Base-by-base conservation (phyloP, 2,329 filamentous ascomycete species). In the Fusarium sulawesiense region DNA sequence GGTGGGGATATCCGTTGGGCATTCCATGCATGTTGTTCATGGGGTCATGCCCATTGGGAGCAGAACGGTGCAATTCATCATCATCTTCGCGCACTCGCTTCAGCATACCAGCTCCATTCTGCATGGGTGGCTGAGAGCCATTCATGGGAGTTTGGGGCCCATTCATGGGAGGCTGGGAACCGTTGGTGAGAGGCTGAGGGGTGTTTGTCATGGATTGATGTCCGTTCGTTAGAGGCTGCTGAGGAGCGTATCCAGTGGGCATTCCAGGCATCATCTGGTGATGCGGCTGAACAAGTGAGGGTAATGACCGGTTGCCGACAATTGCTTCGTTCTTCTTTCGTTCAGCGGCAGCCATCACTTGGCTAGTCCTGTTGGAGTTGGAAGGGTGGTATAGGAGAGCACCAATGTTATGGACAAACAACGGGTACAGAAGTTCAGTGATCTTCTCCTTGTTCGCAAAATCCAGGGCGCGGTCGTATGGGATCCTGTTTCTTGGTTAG, bases 401-500 rank as follows among this genome's bases (percentile, higher is more conserved):
- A 64, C 93, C 93, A 78, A 98, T 98, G 81, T 98, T 97, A 81
- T 98, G 94, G 41, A 98, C 96, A 79, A 99, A 99, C 50, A 99
- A 85, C 55, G 96, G 96, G 80, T 98, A 99, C 57, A 98, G 84
- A 49, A 94, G 84, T 81, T 98, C 95, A 0, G 96, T 98, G 70
- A 98, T 99, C 83, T 98, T 98, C 82, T 99, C 96, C 86, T 98
- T 98, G 84, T 99, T 99, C 71, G 96, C 96, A 79, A 99, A 98
- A 76, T 98, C 96, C 56, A 99, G 84, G n/a, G 96, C 96, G 72
- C 96, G 91, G 75, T 98, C 96, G 76, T 97, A 98, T 3, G 96
- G 96, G 76, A 99, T 99, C 94, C 94, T 98, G 74, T 20, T 50
- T 63, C 70, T 70, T 69, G 30, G 66, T 80, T 72, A 79, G 78